phyloP scores from a whole-genome alignment of 2,329 filamentous ascomycete species.

The Mycocentrospora acerina region DNA sequence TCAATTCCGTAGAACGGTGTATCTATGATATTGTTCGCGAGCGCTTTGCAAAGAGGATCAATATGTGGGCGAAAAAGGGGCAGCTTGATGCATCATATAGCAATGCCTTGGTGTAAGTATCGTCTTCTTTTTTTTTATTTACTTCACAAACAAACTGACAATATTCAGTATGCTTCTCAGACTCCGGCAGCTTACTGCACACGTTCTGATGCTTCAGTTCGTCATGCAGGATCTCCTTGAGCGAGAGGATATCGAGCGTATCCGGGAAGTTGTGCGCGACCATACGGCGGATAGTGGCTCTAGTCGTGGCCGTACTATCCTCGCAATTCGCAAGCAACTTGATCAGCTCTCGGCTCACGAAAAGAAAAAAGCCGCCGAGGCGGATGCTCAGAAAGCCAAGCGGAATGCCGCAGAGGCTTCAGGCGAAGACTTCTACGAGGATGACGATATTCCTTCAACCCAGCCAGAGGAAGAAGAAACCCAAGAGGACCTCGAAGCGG shows the following conservation, averaged over 20 bases:
- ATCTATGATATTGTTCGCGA: constrained; percentile 56
- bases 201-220: constrained; percentile 51
- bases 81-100: constrained; percentile 38
- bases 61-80: constrained; percentile 25
- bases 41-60: constrained; percentile 48
- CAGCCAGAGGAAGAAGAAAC: constrained; percentile 1
- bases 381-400: constrained; percentile 4
- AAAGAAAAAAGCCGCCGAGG: constrained; percentile 13
- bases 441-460: not conserved
- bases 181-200: constrained; percentile 54
- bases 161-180: constrained; percentile 47
- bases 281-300: constrained; percentile 17
- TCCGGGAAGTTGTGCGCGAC: constrained; percentile 38
- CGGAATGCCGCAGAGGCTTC: no score
- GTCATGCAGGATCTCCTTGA: constrained; percentile 50
- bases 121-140: not conserved
- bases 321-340: constrained; percentile 34
- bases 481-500: not conserved
- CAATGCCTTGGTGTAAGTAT: constrained; percentile 43
- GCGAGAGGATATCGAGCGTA: constrained; percentile 47
- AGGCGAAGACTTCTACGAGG: no score
- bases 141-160: constrained; percentile 1
- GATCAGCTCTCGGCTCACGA: constrained; percentile 18
- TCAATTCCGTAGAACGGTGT: constrained; percentile 54
- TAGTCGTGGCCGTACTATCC: constrained; percentile 16